Conservation (phyloP, 2,329 filamentous ascomycete genomes). For the Aureobasidium zeae region DNA sequence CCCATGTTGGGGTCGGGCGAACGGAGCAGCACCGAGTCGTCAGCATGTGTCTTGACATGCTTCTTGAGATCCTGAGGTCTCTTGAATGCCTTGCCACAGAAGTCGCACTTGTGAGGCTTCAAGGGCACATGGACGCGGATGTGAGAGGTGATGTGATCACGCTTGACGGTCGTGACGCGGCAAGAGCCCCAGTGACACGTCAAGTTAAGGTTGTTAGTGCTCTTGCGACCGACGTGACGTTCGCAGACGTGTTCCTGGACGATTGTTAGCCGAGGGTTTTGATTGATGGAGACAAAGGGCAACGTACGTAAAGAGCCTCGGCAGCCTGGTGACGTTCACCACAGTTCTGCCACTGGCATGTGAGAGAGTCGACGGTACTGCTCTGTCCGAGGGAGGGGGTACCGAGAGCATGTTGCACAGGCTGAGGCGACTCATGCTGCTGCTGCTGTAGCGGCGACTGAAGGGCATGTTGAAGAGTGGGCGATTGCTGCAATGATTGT, state of each 20-base stretch:
- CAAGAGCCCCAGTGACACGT: conserved; percentile 97
- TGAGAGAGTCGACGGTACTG: conserved; percentile 37
- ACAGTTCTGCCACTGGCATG: conserved; percentile 55
- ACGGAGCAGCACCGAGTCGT: conserved; percentile 71
- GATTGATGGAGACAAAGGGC: neutral
- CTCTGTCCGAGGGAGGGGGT: conserved; percentile 21
- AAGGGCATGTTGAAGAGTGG: conserved; percentile 11
- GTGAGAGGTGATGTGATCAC: conserved; percentile 97
- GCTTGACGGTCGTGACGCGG: conserved; percentile 93
- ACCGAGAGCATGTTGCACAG: conserved; percentile 17
- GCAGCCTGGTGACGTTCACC: conserved; percentile 50
- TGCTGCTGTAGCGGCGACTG: conserved; percentile 16
- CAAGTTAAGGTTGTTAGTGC: conserved; percentile 95
- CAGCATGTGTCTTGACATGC: conserved; percentile 97
- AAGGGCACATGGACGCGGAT: conserved; percentile 97
- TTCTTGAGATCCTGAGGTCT: conserved; percentile 98
- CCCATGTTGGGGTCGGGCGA: conserved; percentile 49
- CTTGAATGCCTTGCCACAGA: conserved; percentile 98
- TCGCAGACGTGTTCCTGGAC: conserved; percentile 91
- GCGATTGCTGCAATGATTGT: conserved; percentile 10
- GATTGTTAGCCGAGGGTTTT: conserved; percentile 16
- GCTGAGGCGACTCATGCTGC: conserved; percentile 15
- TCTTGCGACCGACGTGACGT: conserved; percentile 95
- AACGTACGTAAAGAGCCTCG: conserved; percentile 54
- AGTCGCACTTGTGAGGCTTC: conserved; percentile 98